These are phyloP conservation scores for Raffaelea arxii DNA, from an alignment of 2,329 filamentous ascomycete genomes.

Conservation along the genomic window DNA sequence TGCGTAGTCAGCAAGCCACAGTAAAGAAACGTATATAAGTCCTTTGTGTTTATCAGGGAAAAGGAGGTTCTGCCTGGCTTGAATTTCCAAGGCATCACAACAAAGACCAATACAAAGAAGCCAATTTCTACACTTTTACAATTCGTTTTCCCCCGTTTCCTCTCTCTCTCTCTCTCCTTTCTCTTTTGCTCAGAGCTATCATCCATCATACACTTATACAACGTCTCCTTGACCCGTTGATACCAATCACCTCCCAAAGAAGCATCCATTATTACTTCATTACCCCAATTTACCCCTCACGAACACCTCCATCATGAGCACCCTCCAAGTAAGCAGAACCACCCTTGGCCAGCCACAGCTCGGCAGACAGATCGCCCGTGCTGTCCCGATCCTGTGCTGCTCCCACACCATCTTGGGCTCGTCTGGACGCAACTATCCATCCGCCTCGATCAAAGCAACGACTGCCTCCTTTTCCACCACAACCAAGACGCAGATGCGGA, in stretches of 20 bases:
- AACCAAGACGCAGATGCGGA: slow-evolving; percentile 32
- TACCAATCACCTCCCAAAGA: no score
- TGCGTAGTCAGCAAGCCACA: no score
- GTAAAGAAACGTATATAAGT: neutral
- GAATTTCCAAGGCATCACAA: neutral
- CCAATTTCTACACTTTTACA: neutral
- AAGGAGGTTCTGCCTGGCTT: neutral
- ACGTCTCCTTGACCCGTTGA: no score
- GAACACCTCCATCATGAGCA: slow-evolving; percentile 4
- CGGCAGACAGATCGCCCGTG: slow-evolving; percentile 5
- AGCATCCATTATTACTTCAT: no score
- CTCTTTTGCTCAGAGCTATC: no score
- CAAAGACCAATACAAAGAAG: no score
- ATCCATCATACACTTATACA: no score
- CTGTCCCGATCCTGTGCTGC: slow-evolving; percentile 4
- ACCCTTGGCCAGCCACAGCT: slow-evolving; percentile 6
- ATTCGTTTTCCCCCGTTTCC: neutral
- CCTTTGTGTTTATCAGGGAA: neutral
- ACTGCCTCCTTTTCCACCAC: slow-evolving; percentile 38
- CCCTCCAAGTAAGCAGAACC: slow-evolving; percentile 2
- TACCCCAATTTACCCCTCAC: no score
- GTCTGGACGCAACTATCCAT: neutral
- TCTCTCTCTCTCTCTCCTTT: neutral
- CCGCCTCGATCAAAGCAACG: slow-evolving; percentile 14
- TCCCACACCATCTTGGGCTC: neutral